Evolutionary conservation across 176 grass and related monocot species (phyloP).

Genomic region (Oryza officinalis): DNA sequence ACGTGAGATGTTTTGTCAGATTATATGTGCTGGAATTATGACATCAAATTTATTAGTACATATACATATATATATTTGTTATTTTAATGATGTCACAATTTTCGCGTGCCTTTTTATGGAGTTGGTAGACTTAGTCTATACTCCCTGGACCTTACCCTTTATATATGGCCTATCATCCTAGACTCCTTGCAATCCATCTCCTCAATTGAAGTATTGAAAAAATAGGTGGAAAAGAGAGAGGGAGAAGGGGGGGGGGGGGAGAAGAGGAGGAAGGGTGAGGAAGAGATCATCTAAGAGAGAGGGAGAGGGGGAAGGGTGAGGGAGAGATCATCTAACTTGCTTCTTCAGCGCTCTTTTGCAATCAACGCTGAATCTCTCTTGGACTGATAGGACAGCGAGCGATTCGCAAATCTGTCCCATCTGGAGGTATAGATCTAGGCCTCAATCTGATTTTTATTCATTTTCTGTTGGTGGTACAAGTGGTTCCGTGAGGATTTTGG

Average conservation of each 20-base stretch:
- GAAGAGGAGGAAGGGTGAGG: not conserved
- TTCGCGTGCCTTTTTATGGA: constrained; percentile 6
- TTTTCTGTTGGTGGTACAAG: not conserved
- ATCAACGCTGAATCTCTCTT: constrained; percentile 15
- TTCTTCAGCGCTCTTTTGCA: constrained; percentile 1
- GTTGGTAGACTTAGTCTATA: constrained; percentile 37
- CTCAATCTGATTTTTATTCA: not conserved
- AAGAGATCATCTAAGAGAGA: not conserved
- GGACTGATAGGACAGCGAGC: not conserved
- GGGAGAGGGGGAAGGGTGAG: not conserved
- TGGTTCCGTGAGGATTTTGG: not conserved
- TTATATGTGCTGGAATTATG: constrained; percentile 34
- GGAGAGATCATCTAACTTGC: not conserved
- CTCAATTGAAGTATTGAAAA: not conserved
- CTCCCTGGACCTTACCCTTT: constrained; percentile 21
- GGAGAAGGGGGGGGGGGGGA: not conserved
- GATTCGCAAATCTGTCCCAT: constrained; percentile 25
- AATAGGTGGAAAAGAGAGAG: not conserved
- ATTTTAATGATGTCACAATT: constrained; percentile 3
- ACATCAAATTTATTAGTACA: constrained; percentile 15
- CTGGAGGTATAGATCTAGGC: constrained; percentile 40
- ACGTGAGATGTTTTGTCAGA: not conserved
- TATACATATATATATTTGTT: constrained; percentile 13
- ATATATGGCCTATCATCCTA: constrained; percentile 15
- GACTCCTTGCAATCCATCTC: not conserved